Conservation (phyloP, 2,329 filamentous ascomycete genomes). For the Alternaria viburni region DNA sequence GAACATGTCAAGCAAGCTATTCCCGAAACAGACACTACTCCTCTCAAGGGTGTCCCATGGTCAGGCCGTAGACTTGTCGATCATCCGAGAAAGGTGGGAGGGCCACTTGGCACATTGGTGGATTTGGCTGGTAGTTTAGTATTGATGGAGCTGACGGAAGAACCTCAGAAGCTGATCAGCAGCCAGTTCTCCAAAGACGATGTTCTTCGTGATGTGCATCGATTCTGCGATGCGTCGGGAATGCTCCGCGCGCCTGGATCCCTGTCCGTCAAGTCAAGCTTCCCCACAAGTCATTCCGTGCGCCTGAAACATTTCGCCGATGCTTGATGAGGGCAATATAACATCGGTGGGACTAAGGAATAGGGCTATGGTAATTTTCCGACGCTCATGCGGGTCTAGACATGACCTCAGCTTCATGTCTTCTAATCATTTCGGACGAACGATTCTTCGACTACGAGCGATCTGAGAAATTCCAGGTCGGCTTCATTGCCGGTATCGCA, state of each 20-base stretch:
- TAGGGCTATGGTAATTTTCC: slow-evolving; percentile 16
- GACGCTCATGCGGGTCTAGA: neutral
- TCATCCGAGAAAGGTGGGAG: neutral
- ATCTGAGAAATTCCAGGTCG: slow-evolving; percentile 14
- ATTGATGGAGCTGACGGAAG: slow-evolving; percentile 11
- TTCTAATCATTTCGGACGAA: slow-evolving; percentile 19
- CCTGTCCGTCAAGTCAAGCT: neutral
- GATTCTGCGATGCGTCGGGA: neutral
- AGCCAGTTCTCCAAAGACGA: neutral
- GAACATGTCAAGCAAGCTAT: slow-evolving; percentile 12
- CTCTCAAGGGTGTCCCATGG: slow-evolving; percentile 1
- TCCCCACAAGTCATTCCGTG: slow-evolving; percentile 16
- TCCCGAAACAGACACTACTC: slow-evolving; percentile 2
- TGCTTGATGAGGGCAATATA: slow-evolving; percentile 29
- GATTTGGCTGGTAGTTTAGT: slow-evolving; percentile 3
- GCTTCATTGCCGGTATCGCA: slow-evolving; percentile 4
- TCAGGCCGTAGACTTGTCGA: neutral
- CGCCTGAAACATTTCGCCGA: slow-evolving; percentile 25
- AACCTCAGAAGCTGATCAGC: slow-evolving; percentile 2
- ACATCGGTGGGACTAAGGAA: slow-evolving; percentile 5
- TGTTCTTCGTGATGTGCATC: neutral
- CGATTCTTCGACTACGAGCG: slow-evolving; percentile 12
- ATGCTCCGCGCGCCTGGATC: slow-evolving; percentile 9
- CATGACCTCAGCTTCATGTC: neutral
- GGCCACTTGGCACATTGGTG: slow-evolving; percentile 20